Conservation (phyloP, 768 basidiomycete species). For the Lactifluus echinatus region DNA sequence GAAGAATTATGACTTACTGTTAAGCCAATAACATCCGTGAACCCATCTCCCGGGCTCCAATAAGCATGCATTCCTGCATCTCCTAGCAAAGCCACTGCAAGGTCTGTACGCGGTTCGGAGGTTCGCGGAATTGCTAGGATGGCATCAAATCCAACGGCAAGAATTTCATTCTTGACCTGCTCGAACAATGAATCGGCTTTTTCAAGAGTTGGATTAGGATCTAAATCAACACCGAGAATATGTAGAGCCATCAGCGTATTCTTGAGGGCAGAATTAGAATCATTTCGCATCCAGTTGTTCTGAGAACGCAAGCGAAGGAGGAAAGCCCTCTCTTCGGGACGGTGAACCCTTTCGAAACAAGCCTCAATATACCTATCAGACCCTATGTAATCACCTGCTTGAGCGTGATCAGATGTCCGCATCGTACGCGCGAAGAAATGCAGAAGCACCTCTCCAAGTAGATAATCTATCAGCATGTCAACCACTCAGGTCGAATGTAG, state of each 20-base stretch:
- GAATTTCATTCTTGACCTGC: slow-evolving; percentile 59
- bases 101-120: slow-evolving; percentile 47
- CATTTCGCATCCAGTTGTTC: slow-evolving; percentile 54
- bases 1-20: slow-evolving; percentile 35
- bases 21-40: slow-evolving; percentile 55
- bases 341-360: slow-evolving; percentile 41
- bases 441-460: slow-evolving; percentile 50
- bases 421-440: background rate
- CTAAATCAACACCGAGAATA: slow-evolving; percentile 53
- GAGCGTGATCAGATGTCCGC: background rate
- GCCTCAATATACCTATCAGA: slow-evolving; percentile 48
- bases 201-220: slow-evolving; percentile 40
- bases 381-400: slow-evolving; percentile 41
- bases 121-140: slow-evolving; percentile 56
- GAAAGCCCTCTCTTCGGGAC: slow-evolving; percentile 47
- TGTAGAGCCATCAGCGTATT: slow-evolving; percentile 54
- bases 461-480: slow-evolving; percentile 35
- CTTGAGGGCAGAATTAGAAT: slow-evolving; percentile 45
- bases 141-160: slow-evolving; percentile 60
- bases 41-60: slow-evolving; percentile 51
- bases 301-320: slow-evolving; percentile 52
- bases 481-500: background rate
- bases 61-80: slow-evolving; percentile 68
- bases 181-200: slow-evolving; percentile 62
- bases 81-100: slow-evolving; percentile 57